Percentiles rank a stretch among this genome's conserved stretches.
Evolutionary conservation across 768 basidiomycete genomes (phyloP).

Genomic region (Lentinula sp.): DNA sequence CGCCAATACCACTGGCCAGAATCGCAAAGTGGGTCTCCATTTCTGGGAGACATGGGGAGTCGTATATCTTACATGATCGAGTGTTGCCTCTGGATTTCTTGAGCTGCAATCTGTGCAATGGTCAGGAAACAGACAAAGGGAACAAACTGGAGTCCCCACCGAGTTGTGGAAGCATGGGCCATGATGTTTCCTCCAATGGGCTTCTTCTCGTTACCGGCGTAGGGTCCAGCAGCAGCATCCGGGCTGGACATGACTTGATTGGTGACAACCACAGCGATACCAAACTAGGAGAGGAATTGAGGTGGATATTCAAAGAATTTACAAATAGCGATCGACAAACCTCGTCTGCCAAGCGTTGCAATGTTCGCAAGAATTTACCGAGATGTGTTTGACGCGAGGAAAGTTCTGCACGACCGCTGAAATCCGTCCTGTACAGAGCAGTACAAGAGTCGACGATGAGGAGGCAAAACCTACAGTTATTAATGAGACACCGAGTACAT

Average conservation of each 20-base stretch:
- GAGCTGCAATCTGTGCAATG: constrained; percentile 62
- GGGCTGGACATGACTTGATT: constrained; percentile 99
- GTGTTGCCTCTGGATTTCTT: constrained; percentile 90
- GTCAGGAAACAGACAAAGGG: constrained; percentile 3
- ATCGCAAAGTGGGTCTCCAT: constrained; percentile 96
- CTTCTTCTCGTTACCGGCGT: constrained; percentile 90
- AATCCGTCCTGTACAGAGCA: constrained; percentile 92
- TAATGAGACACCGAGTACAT: neutral
- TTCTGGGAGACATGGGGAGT: constrained; percentile 96
- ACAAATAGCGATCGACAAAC: constrained; percentile 35
- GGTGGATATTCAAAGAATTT: constrained; percentile 1
- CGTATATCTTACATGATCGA: constrained; percentile 94
- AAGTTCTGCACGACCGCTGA: constrained; percentile 90
- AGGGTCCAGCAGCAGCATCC: constrained; percentile 86
- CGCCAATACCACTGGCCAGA: constrained; percentile 84
- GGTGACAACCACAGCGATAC: constrained; percentile 93
- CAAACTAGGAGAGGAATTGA: constrained; percentile 54
- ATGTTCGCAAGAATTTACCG: constrained; percentile 89
- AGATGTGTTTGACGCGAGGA: constrained; percentile 94
- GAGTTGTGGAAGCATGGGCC: constrained; percentile 97
- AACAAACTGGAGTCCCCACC: constrained; percentile 38
- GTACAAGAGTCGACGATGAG: constrained; percentile 97
- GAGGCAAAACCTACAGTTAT: constrained; percentile 74
- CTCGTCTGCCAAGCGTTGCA: constrained; percentile 95
- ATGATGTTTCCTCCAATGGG: constrained; percentile 99